These are phyloP conservation scores for Ruellia speciosa DNA, from an alignment of 305 asterid species.

Conservation along the genomic window DNA sequence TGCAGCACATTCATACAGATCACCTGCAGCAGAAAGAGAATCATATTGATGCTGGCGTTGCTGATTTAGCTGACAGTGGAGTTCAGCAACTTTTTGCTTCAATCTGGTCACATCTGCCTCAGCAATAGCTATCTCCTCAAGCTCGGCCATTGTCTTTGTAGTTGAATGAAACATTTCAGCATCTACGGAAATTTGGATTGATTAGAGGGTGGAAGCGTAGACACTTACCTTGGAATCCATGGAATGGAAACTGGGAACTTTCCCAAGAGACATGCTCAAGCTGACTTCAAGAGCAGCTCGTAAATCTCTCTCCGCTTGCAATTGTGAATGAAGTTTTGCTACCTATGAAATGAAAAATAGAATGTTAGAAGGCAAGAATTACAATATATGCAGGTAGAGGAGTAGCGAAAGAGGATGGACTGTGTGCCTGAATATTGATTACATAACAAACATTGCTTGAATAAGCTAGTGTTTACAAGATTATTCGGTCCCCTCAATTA, in stretches of 20 bases:
- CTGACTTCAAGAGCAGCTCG: conserved; percentile 97
- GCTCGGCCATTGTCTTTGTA: conserved; percentile 90
- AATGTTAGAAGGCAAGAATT: neutral
- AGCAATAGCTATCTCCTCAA: conserved; percentile 98
- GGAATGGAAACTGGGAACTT: conserved; percentile 72
- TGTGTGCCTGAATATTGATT: too few species aligned
- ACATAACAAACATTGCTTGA: too few species aligned
- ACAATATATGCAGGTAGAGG: neutral
- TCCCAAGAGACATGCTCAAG: conserved; percentile 93
- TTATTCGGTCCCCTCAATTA: too few species aligned
- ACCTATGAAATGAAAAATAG: conserved; percentile 39
- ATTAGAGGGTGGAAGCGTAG: conserved; percentile 11
- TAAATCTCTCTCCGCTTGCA: conserved; percentile 96
- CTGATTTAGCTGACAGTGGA: conserved; percentile 80
- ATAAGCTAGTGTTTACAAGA: too few species aligned
- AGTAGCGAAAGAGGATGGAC: neutral
- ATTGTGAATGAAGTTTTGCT: conserved; percentile 90
- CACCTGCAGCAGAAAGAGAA: conserved; percentile 59
- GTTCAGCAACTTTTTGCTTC: conserved; percentile 98
- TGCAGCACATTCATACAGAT: conserved; percentile 51
- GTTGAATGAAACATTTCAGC: conserved; percentile 23
- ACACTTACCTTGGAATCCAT: conserved; percentile 88
- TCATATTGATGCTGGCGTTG: conserved; percentile 90
- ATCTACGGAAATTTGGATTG: conserved; percentile 16
- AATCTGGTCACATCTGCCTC: conserved; percentile 97